phyloP scores from a whole-genome alignment of 345 rosid species.

The Heritiera littoralis region DNA sequence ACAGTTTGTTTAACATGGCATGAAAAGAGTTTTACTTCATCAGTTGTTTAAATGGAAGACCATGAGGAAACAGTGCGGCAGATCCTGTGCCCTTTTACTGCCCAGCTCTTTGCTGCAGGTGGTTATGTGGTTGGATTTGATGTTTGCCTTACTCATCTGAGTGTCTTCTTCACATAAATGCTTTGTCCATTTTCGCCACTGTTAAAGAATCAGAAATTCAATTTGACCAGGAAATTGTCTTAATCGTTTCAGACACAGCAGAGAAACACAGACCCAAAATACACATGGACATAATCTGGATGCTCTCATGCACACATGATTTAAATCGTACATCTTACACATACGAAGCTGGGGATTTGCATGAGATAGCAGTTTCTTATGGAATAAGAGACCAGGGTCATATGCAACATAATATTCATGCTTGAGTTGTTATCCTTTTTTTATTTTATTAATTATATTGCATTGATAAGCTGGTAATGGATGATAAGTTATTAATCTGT shows the following conservation, averaged over 20 bases:
- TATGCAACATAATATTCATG: neutral
- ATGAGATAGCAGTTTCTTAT: neutral
- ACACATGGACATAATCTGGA: neutral
- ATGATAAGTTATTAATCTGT: neutral
- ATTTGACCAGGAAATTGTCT: neutral
- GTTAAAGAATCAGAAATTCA: neutral
- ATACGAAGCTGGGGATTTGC: neutral
- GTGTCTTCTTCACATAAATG: slow-evolving; percentile 25
- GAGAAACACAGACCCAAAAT: neutral
- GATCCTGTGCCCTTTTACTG: slow-evolving; percentile 43
- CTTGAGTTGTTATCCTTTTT: neutral
- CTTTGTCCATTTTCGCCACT: neutral
- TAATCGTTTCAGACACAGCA: neutral
- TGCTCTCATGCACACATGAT: neutral
- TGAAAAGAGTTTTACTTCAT: neutral
- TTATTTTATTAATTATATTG: neutral
- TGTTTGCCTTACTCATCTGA: slow-evolving; percentile 80
- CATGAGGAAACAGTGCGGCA: slow-evolving; percentile 52
- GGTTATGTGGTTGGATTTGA: slow-evolving; percentile 49
- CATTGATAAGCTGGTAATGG: neutral
- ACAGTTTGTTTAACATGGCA: neutral
- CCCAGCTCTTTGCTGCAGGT: slow-evolving; percentile 60
- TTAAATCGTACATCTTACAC: neutral
- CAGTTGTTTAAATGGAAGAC: slow-evolving; percentile 26
- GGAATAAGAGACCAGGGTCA: neutral